Evolutionary conservation across 805 yeast genomes (phyloP).

Genomic region (Sugiyamaella floridensis): DNA sequence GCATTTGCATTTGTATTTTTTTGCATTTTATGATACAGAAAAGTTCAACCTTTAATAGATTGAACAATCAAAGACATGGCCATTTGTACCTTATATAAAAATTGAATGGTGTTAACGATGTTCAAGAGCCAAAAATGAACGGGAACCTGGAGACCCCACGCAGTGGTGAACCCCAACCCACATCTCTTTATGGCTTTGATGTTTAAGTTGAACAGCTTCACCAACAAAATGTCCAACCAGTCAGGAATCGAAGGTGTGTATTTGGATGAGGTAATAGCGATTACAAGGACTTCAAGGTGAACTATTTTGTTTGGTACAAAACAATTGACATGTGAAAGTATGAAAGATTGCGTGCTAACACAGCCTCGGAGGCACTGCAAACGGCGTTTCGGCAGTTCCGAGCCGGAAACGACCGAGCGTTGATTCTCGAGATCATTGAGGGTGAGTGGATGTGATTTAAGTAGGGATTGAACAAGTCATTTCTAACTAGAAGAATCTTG

Average conservation of each 20-base stretch:
- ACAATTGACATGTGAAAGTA: constrained; percentile 19
- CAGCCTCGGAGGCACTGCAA: constrained; percentile 41
- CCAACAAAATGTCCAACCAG: constrained; percentile 49
- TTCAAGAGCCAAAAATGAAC: no score
- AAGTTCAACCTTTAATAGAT: no score
- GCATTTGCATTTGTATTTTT: no score
- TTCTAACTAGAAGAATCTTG: constrained; percentile 11
- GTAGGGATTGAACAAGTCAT: no score
- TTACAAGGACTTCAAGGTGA: neutral
- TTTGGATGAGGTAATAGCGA: neutral
- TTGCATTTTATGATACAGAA: no score
- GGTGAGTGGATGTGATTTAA: constrained; percentile 18
- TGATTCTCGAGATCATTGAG: constrained; percentile 34
- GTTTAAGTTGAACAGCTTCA: no score
- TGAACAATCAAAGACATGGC: no score
- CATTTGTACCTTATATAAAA: no score
- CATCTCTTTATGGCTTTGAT: no score
- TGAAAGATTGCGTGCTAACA: neutral
- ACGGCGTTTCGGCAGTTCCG: constrained; percentile 40
- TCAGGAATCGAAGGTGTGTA: constrained; percentile 48
- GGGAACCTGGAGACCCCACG: no score
- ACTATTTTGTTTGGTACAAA: neutral
- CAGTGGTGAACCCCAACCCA: no score
- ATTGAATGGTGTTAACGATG: no score
- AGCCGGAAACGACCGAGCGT: constrained; percentile 30